Percentiles rank a stretch among this genome's conserved stretches.
Conservation (phyloP, 768 basidiomycete genomes). For the Tephrocybe rancida region DNA sequence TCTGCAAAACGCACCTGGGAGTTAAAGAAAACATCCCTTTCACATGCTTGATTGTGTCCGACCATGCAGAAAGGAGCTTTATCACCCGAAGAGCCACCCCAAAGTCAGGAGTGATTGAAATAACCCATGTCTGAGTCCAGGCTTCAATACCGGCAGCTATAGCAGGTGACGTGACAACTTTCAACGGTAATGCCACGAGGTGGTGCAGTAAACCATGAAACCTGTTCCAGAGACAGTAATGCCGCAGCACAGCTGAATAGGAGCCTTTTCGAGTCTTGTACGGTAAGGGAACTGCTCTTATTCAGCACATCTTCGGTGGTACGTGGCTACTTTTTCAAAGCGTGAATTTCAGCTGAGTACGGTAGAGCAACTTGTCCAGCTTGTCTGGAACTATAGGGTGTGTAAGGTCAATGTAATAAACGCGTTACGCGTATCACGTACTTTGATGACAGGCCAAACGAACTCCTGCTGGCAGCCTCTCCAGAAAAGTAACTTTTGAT, state of each 20-base stretch:
- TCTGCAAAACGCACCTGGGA: slow-evolving; percentile 66
- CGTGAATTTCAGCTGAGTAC: slow-evolving; percentile 62
- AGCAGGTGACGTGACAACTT: slow-evolving; percentile 84
- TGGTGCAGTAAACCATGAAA: slow-evolving; percentile 81
- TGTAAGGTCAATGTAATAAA: neutral
- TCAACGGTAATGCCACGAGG: slow-evolving; percentile 86
- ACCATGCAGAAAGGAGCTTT: slow-evolving; percentile 89
- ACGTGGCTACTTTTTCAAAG: slow-evolving; percentile 68
- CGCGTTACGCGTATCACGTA: slow-evolving; percentile 29
- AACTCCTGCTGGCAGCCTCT: slow-evolving; percentile 82
- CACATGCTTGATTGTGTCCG: slow-evolving; percentile 71
- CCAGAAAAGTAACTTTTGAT: slow-evolving; percentile 91
- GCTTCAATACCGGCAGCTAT: slow-evolving; percentile 88
- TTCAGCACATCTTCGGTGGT: slow-evolving; percentile 68
- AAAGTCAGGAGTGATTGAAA: slow-evolving; percentile 78
- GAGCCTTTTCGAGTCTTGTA: slow-evolving; percentile 83
- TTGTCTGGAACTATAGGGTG: slow-evolving; percentile 49
- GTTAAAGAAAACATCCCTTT: slow-evolving; percentile 83
- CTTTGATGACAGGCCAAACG: slow-evolving; percentile 69
- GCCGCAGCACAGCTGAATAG: slow-evolving; percentile 87
- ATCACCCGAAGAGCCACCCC: slow-evolving; percentile 86
- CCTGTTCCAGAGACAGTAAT: slow-evolving; percentile 70
- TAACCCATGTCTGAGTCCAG: slow-evolving; percentile 98
- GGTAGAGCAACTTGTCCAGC: slow-evolving; percentile 65
- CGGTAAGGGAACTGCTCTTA: slow-evolving; percentile 73